phyloP scores from a whole-genome alignment of 805 yeast genomes.

The Candida patagonica region DNA sequence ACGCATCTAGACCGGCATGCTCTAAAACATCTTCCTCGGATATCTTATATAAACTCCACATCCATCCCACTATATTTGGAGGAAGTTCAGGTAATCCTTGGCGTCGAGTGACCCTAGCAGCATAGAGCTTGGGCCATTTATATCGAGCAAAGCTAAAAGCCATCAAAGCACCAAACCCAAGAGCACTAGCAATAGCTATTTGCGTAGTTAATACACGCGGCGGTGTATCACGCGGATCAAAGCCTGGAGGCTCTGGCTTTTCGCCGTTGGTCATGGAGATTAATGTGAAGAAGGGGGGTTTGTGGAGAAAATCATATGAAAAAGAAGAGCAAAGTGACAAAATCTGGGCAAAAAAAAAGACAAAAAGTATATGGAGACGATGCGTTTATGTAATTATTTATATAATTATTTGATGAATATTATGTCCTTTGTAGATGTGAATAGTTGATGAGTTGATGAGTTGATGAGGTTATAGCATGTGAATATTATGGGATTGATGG shows the following conservation, averaged over 20 bases:
- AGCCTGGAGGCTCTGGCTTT: slow-evolving; percentile 9
- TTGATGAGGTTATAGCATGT: too few species aligned
- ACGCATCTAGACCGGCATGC: slow-evolving; percentile 91
- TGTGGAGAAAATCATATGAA: too few species aligned
- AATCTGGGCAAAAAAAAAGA: too few species aligned
- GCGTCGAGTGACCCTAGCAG: slow-evolving; percentile 58
- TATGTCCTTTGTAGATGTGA: too few species aligned
- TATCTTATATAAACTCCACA: slow-evolving; percentile 52
- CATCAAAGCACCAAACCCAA: slow-evolving; percentile 63
- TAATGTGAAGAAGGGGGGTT: too few species aligned
- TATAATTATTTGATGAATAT: too few species aligned
- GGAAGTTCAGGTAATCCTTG: slow-evolving; percentile 46
- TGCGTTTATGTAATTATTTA: too few species aligned
- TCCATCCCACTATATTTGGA: slow-evolving; percentile 69
- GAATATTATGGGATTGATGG: too few species aligned
- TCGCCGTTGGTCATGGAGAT: too few species aligned
- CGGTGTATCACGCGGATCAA: slow-evolving; percentile 18
- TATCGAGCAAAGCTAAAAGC: slow-evolving; percentile 63
- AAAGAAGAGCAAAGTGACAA: too few species aligned
- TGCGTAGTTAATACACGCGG: slow-evolving; percentile 68
- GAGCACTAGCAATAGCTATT: slow-evolving; percentile 51
- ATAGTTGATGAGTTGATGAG: too few species aligned
- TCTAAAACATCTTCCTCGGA: slow-evolving; percentile 71
- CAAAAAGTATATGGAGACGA: too few species aligned
- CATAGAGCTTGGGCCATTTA: slow-evolving; percentile 72